These are phyloP conservation scores for Chenopodium quinoa DNA, from an alignment of 148 eudicot genomes.

Conservation along the genomic window DNA sequence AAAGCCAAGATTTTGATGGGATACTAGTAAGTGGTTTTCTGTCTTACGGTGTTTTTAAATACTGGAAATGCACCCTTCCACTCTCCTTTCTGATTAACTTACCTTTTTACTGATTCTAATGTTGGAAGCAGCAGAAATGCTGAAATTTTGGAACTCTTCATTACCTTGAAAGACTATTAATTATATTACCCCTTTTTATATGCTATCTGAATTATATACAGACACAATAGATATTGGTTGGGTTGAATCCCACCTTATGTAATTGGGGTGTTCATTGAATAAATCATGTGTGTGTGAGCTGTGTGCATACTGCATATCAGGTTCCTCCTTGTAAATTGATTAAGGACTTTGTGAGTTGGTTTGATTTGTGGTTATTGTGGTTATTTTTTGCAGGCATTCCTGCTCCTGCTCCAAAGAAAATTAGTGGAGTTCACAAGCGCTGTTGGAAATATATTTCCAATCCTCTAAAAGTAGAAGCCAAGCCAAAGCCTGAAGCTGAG, in stretches of 20 bases:
- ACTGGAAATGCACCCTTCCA: not conserved
- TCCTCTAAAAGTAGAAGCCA: slow-evolving; percentile 37
- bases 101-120: not conserved
- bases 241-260: not conserved
- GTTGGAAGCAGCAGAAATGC: not conserved
- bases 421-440: slow-evolving; percentile 95
- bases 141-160: not conserved
- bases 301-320: not conserved
- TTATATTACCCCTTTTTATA: not conserved
- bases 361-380: not conserved
- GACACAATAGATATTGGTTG: not conserved
- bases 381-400: slow-evolving; percentile 54
- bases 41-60: not conserved
- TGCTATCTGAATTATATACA: not conserved
- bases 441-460: slow-evolving; percentile 79
- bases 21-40: not conserved
- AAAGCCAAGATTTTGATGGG: not conserved
- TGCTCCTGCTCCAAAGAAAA: slow-evolving; percentile 72
- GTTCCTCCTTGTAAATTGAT: not conserved
- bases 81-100: not conserved
- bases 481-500: slow-evolving; percentile 47
- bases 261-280: not conserved
- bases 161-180: not conserved
- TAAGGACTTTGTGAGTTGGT: not conserved
- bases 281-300: not conserved